Conservation (phyloP, 495 filamentous ascomycete species). For the Talaromyces thailandensis region DNA sequence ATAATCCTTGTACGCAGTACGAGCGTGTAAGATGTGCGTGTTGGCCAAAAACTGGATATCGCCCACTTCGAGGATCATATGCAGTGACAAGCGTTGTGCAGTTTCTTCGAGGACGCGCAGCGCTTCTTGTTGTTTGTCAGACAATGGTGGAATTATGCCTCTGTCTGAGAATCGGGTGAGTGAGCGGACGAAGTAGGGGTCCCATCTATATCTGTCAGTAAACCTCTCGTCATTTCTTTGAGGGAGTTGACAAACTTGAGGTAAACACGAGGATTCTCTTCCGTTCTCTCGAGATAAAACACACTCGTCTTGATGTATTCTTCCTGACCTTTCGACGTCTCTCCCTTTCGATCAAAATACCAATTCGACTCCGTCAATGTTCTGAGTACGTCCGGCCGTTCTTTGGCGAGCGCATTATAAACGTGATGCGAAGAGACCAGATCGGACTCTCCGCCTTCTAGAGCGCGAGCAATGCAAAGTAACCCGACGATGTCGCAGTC, state of each 20-base stretch:
- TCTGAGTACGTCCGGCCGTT: constrained; percentile 71
- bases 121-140: constrained; percentile 53
- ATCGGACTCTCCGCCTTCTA: constrained; percentile 79
- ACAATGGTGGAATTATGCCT: constrained; percentile 60
- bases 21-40: constrained; percentile 58
- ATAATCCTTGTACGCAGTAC: constrained; percentile 60
- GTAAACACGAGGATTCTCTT: constrained; percentile 42
- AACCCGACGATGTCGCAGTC: constrained; percentile 78
- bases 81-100: constrained; percentile 54
- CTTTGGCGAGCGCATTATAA: constrained; percentile 66
- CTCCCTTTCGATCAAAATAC: constrained; percentile 94
- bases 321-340: constrained; percentile 63
- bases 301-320: constrained; percentile 66
- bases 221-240: background rate
- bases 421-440: constrained; percentile 72
- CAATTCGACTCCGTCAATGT: constrained; percentile 69
- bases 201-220: constrained; percentile 47
- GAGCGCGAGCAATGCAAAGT: constrained; percentile 69
- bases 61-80: constrained; percentile 71
- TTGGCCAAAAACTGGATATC: constrained; percentile 74
- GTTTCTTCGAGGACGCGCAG: constrained; percentile 57
- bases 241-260: constrained; percentile 31
- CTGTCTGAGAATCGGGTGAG: constrained; percentile 55
- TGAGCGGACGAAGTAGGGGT: constrained; percentile 69
- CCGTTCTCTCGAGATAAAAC: constrained; percentile 56